Evolutionary conservation across 257 asterid genomes (phyloP).

Genomic region (Cordia subcordata): DNA sequence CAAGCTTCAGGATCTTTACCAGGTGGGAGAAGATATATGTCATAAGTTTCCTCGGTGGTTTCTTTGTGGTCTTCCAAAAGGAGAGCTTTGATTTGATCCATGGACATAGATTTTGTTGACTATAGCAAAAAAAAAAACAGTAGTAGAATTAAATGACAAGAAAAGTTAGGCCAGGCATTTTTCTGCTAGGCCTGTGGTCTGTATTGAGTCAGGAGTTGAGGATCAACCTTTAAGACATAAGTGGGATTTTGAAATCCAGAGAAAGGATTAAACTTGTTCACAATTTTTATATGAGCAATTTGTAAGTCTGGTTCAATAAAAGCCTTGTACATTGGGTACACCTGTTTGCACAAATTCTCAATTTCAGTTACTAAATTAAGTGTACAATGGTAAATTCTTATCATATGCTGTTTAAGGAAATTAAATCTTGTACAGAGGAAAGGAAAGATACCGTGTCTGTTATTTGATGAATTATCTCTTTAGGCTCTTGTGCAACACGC

Average conservation of each 20-base stretch:
- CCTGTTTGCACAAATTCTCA: conserved; percentile 40
- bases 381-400: not conserved
- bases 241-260: conserved; percentile 96
- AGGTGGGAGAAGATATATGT: conserved; percentile 95
- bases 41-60: conserved; percentile 87
- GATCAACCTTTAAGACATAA: conserved; percentile 73
- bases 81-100: conserved; percentile 73
- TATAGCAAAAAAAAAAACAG: conserved; percentile 19
- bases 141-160: conserved; percentile 7
- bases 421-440: not conserved
- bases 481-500: conserved; percentile 99
- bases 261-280: conserved; percentile 93
- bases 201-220: conserved; percentile 19
- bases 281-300: conserved; percentile 94
- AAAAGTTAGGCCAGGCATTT: conserved; percentile 12
- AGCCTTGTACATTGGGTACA: conserved; percentile 99
- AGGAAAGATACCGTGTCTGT: conserved; percentile 72
- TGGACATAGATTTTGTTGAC: conserved; percentile 68
- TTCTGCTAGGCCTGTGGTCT: not conserved
- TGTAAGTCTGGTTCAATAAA: conserved; percentile 93
- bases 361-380: conserved; percentile 1
- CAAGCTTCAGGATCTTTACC: conserved; percentile 99
- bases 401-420: too few relatives aligned
- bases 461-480: conserved; percentile 95
- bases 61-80: conserved; percentile 58